Base-by-base conservation (phyloP, 345 rosid species). In the Gossypium herbaceum region DNA sequence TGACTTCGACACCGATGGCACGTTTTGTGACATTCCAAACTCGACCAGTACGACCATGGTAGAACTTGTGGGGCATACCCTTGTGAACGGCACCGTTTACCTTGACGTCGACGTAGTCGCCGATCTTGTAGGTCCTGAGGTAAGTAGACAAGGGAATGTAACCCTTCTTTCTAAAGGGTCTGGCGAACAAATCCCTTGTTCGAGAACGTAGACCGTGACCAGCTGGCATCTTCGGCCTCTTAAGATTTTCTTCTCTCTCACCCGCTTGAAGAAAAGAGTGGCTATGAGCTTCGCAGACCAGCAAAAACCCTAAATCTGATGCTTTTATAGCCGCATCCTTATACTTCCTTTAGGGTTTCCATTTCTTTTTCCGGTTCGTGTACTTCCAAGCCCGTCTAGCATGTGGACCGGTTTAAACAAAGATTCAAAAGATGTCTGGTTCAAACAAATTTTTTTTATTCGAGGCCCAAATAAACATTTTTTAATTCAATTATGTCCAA, bases 11-110 rank as follows among this genome's bases (percentile, higher is more conserved):
- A 12, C 94, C 94, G 50, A 90, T 73, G 77, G 94, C 94, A 52
- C 92, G 92, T 78, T 90, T 90, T 79, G 92, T 90, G 75, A 90
- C 89, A 72, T 90, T 90, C 94, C 94, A 90, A 77, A 90, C 88
- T 43, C 84, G 86, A 19, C 94, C 94, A 7, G 94, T 90, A 58
- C 94, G 94, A 7, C 94, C 94, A 51, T 90, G 94, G 81, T 90
- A 90, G 86, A 87, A 90, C 82, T 90, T 90, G 75, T 90, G 94
- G 58, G 94, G 92, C 94, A 90, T 90, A 43, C 92, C 94, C 86
- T 90, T 90, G 78, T 88, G 94, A 67, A 90, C 71, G 79, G 94
- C 92, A 73, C 91, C 94, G 74, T 90, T 90, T 20, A 88, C 94
- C 84, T 90, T 90, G 77, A 90, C 17, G 57, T 90, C 94, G 12